These are phyloP conservation scores for Alternaria brassicicola DNA, from an alignment of 2,329 filamentous ascomycete genomes.

Conservation along the genomic window DNA sequence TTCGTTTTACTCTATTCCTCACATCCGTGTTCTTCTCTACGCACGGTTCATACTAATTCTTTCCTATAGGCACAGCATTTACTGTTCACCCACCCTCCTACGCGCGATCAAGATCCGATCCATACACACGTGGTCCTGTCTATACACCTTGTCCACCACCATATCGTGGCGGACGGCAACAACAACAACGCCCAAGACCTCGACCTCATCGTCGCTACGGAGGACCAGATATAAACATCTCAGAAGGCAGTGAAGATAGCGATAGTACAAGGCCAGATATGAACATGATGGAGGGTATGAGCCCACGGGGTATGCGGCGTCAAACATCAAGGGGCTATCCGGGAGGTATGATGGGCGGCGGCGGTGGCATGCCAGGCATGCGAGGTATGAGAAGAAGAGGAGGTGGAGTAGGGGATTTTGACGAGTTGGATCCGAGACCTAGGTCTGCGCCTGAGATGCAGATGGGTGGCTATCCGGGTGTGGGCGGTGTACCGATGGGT, in stretches of 20 bases:
- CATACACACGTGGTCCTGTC: neutral
- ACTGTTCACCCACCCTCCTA: slow-evolving; percentile 7
- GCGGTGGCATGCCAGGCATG: slow-evolving; percentile 1
- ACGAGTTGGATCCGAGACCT: neutral
- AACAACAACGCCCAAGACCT: neutral
- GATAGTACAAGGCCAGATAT: neutral
- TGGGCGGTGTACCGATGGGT: neutral
- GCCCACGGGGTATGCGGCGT: neutral
- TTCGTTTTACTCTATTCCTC: neutral
- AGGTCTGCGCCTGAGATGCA: slow-evolving; percentile 12
- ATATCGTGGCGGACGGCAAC: neutral
- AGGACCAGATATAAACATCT: slow-evolving; percentile 1
- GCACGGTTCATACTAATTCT: neutral
- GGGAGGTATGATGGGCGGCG: slow-evolving; percentile 1
- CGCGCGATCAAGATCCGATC: neutral
- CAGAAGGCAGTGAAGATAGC: slow-evolving; percentile 6
- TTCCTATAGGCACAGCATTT: slow-evolving; percentile 2
- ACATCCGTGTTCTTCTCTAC: neutral
- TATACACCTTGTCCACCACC: slow-evolving; percentile 1
- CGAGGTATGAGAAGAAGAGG: neutral
- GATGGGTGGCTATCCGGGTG: neutral
- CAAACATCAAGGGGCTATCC: neutral
- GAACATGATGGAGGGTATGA: neutral
- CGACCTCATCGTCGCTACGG: neutral
- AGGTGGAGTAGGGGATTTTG: neutral